A percentile compares a stretch with the other conserved stretches of the same genome.
These are phyloP conservation scores for Ulota crispa DNA, from an alignment of 225 moss, liverwort and hornwort species.

Conservation along the genomic window DNA sequence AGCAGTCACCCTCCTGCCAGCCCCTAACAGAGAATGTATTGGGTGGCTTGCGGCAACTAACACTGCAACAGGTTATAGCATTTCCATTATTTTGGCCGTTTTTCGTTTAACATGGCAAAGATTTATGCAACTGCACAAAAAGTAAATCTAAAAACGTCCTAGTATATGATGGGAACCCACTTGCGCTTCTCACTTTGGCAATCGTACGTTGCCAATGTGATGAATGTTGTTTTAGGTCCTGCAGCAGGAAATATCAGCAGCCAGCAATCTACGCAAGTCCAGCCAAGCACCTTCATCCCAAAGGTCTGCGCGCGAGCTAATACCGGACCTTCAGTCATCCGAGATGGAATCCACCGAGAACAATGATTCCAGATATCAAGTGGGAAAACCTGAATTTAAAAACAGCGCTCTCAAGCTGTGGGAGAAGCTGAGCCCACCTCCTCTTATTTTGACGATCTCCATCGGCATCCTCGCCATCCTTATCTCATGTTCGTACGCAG, in stretches of 20 bases:
- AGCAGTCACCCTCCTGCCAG: not conserved
- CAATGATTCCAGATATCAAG: not conserved
- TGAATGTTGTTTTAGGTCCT: not conserved
- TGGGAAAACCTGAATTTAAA: not conserved
- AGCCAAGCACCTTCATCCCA: not conserved
- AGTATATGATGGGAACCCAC: not conserved
- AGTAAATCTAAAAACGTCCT: not conserved
- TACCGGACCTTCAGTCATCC: conserved; percentile 11
- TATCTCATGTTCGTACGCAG: conserved; percentile 25
- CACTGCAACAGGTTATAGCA: not conserved
- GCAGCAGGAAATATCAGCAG: not conserved
- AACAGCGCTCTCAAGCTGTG: not conserved
- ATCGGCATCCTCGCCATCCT: conserved; percentile 31
- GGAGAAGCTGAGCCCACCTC: conserved; percentile 12
- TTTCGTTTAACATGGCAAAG: not conserved
- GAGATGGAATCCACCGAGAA: conserved; percentile 23
- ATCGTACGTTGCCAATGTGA: not conserved
- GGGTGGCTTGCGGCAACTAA: conserved; percentile 12
- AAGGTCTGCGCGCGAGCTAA: not conserved
- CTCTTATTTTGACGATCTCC: conserved; percentile 19
- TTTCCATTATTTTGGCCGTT: not conserved
- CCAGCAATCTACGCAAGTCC: not conserved
- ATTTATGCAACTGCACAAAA: not conserved
- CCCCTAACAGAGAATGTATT: not conserved
- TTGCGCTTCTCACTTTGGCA: not conserved